phyloP scores from a whole-genome alignment of 305 asterid species.

The Fraxinus velutina region DNA sequence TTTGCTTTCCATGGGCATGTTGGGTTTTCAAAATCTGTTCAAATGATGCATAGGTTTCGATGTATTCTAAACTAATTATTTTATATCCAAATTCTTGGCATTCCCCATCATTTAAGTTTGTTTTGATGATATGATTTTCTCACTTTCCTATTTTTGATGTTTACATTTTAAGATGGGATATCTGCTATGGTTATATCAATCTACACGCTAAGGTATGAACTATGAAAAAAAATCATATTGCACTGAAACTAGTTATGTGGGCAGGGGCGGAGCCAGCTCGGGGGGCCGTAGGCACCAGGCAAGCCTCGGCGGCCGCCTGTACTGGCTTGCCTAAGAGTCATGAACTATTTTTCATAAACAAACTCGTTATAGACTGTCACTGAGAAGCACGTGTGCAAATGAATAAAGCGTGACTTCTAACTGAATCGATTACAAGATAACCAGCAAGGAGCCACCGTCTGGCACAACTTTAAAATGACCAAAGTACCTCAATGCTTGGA shows the following conservation, averaged over 20 bases:
- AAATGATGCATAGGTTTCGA: not conserved
- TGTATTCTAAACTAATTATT: not conserved
- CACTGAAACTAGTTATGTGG: not conserved
- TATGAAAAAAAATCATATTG: not conserved
- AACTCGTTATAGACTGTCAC: no score
- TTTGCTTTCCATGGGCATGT: not conserved
- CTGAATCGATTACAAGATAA: no score
- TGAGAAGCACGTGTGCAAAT: no score
- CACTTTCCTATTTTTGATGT: not conserved
- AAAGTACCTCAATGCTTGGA: no score
- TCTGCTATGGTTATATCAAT: not conserved
- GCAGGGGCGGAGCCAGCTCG: no score
- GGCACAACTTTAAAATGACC: no score
- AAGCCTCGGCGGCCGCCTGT: no score
- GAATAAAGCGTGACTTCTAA: no score
- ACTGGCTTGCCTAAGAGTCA: no score
- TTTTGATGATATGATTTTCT: not conserved
- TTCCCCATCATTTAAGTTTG: not conserved
- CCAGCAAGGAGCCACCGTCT: no score
- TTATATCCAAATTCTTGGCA: not conserved
- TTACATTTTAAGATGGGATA: not conserved
- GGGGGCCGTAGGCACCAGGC: no score
- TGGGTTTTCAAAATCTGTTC: not conserved
- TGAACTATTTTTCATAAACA: no score
- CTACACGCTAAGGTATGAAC: not conserved